phyloP scores from a whole-genome alignment of 176 grass and related monocot genomes.

The Eleusine coracana region DNA sequence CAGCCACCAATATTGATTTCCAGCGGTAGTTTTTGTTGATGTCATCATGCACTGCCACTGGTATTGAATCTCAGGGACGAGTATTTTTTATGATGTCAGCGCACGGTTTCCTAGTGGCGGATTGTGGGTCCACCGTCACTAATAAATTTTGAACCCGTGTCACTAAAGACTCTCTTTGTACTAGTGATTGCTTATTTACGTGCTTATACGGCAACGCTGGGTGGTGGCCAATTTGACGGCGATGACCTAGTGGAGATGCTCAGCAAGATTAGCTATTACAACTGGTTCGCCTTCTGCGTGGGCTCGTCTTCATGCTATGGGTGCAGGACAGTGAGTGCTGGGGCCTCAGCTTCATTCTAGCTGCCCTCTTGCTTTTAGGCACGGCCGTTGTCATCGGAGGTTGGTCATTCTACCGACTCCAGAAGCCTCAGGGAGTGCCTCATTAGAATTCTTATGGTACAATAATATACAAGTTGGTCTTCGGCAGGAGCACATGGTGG shows the following conservation, averaged over 20 bases:
- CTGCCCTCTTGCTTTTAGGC: conserved; percentile 28
- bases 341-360: conserved; percentile 40
- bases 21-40: no score
- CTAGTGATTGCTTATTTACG: conserved; percentile 2
- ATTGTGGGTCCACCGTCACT: no score
- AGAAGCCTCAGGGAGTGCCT: conserved; percentile 63
- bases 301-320: conserved; percentile 61
- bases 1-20: no score
- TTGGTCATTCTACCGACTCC: conserved; percentile 52
- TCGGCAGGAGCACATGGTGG: no score
- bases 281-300: conserved; percentile 60
- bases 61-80: no score
- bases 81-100: no score
- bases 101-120: no score
- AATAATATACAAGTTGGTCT: no score
- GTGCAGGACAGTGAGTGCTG: conserved; percentile 64
- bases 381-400: conserved; percentile 42
- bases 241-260: conserved; percentile 30
- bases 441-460: conserved; percentile 58
- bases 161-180: no score
- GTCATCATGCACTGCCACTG: no score
- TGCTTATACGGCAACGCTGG: conserved; percentile 45
- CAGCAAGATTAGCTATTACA: conserved; percentile 61
- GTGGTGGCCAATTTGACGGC: conserved; percentile 67
- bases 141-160: no score